Evolutionary conservation across 176 grass and related monocot species (phyloP), one percentile per base, ranked within the genome.

Genomic region (Cymbopogon citratus): DNA sequence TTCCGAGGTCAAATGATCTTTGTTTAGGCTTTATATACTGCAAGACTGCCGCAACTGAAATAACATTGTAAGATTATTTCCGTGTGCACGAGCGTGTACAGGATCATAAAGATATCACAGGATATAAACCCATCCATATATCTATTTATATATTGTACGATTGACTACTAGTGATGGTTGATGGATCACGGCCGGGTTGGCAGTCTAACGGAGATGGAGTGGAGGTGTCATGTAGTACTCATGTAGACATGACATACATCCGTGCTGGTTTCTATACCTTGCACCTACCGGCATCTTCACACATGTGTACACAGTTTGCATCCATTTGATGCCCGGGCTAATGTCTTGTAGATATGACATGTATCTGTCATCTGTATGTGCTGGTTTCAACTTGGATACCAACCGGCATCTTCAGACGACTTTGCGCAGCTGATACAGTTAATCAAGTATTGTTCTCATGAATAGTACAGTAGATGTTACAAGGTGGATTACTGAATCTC

Each of bases 211-310:
- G 60, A 39, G 23, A 38, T 33, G 80, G 54, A 45, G 27, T 0
- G 1, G 36, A 7, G n/a, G 11, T 48, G 33, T 38, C 40, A 62
- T 69, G n/a, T n/a, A n/a, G n/a, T n/a, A n/a, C n/a, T n/a, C n/a
- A n/a, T n/a, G 40, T 49, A 33, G 77, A 85, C 9, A 33, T 70
- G 87, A 85, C 82, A 39, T 35, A 35, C 73, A 80, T 14, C 75
- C 7, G 81, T 66, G 18, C 2, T 40, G 15, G 48, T 73, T 15
- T 68, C 38, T 39, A 69, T 39, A 69, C 75, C 21, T 9, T 12
- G 81, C 39, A 80, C 76, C 76, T 7, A 84, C 69, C 60, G 18
- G 74, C 44, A 57, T 73, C 19, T 4, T 71, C 11, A 26, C 57
- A 25, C 26, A 23, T 40, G 9, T 40, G 8, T 36, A 36, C 35